Conservation (phyloP, 768 basidiomycete genomes). For the Lentinula lateritia region DNA sequence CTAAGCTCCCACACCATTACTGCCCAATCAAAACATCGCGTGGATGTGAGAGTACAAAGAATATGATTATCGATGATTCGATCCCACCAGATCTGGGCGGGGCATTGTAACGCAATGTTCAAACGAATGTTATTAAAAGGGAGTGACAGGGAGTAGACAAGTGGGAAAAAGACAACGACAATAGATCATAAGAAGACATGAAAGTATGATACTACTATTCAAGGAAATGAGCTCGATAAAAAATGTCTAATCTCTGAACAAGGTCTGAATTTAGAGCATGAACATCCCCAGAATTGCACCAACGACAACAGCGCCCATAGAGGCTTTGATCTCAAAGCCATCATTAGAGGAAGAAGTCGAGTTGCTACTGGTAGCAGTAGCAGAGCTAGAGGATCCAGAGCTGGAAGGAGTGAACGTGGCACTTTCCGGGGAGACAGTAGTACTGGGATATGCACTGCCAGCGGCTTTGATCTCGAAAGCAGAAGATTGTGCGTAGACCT, state of each 20-base stretch:
- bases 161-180: background rate
- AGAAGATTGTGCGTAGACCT: constrained; percentile 3
- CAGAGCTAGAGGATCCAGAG: background rate
- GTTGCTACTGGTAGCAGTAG: background rate
- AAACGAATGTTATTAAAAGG: constrained; percentile 4
- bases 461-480: constrained; percentile 4
- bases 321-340: background rate
- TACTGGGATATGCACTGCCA: background rate
- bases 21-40: background rate
- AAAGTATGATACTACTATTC: background rate
- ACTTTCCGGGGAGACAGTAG: constrained; percentile 2
- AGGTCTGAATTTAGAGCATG: background rate
- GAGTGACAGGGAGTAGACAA: constrained; percentile 1
- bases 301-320: background rate
- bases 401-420: background rate
- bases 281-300: background rate
- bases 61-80: background rate
- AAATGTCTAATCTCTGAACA: background rate
- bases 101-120: background rate
- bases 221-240: background rate
- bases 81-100: background rate
- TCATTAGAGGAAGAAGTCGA: background rate
- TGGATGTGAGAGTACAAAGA: background rate
- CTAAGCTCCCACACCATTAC: background rate
- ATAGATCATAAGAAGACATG: background rate